These are phyloP conservation scores for Solanum chiquidenum DNA, from an alignment of 257 asterid genomes.

Conservation along the genomic window DNA sequence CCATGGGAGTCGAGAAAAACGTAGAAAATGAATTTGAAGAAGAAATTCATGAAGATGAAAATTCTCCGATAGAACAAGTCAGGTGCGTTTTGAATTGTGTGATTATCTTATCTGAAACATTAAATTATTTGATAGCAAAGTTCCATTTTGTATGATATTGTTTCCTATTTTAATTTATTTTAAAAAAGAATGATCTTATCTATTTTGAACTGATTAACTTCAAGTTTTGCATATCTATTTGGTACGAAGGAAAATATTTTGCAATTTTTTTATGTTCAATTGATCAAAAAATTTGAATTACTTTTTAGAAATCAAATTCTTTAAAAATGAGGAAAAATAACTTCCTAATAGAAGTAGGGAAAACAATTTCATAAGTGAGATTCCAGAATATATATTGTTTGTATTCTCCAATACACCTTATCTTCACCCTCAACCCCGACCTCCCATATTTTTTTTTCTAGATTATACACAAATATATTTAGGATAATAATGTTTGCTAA, in stretches of 20 bases:
- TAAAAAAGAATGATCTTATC: background rate
- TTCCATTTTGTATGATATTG: too few species aligned
- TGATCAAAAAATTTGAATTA: fast-evolving
- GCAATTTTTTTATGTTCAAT: fast-evolving
- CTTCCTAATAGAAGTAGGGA: background rate
- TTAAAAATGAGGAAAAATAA: background rate
- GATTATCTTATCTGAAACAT: background rate
- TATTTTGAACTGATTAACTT: background rate
- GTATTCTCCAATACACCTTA: background rate
- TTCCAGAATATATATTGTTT: background rate
- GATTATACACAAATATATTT: background rate
- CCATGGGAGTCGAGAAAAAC: background rate
- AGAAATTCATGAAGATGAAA: background rate
- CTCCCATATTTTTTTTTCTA: background rate
- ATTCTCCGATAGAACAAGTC: background rate
- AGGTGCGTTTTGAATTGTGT: background rate
- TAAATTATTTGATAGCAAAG: background rate
- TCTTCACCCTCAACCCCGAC: background rate
- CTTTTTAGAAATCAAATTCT: background rate
- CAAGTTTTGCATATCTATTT: background rate
- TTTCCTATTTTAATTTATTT: background rate
- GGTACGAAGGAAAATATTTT: background rate
- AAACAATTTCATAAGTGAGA: background rate
- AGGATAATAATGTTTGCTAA: background rate
- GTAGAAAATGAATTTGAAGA: background rate